A percentile compares a stretch with the other conserved stretches of the same genome.
phyloP scores from a whole-genome alignment of 192 early-diverging fungal genomes.

The Backusella mclennaniae region DNA sequence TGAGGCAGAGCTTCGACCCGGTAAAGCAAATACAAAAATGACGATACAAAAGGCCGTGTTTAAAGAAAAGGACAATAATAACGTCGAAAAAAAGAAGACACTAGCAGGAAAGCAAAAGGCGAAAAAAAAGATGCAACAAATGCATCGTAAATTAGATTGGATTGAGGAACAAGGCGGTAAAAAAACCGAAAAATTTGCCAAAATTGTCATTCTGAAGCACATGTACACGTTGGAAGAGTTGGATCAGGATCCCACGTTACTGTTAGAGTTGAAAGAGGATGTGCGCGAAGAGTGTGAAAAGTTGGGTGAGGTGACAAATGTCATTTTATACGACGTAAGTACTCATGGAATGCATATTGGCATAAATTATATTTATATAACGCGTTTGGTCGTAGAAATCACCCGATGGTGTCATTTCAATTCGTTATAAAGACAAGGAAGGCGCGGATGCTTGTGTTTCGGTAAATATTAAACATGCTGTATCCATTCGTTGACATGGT shows the following conservation, averaged over 20 bases:
- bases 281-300: conserved; percentile 92
- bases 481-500: not conserved
- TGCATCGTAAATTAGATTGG: conserved; percentile 90
- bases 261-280: conserved; percentile 93
- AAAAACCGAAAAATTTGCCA: conserved; percentile 72
- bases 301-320: conserved; percentile 91
- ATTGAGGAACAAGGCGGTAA: conserved; percentile 67
- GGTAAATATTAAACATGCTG: conserved; percentile 45
- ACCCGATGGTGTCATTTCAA: conserved; percentile 83
- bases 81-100: conserved; percentile 29
- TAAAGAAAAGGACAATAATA: conserved; percentile 56
- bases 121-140: conserved; percentile 64
- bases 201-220: conserved; percentile 89
- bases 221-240: conserved; percentile 93
- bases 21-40: conserved; percentile 58
- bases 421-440: conserved; percentile 82
- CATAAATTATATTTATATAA: not conserved
- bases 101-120: conserved; percentile 56
- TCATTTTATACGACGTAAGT: conserved; percentile 92
- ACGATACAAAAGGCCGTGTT: conserved; percentile 84
- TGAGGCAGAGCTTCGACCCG: conserved; percentile 77
- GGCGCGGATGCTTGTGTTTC: conserved; percentile 81
- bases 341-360: not conserved
- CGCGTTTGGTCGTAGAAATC: conserved; percentile 47
- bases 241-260: conserved; percentile 82